Conservation (phyloP, 2,329 filamentous ascomycete species). For the Microdochium nivale region DNA sequence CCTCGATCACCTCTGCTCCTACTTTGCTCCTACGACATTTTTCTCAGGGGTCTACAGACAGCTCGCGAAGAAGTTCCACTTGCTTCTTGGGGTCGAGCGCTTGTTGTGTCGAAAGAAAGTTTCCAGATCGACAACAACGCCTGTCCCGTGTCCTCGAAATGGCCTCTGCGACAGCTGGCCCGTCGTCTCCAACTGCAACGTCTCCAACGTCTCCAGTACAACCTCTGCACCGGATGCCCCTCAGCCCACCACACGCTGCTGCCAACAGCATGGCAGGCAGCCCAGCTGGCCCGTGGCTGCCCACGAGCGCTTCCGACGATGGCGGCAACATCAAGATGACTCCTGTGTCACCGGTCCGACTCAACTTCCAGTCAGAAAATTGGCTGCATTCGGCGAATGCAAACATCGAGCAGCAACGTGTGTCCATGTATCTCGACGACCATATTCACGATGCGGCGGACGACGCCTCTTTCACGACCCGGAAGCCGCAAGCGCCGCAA, state of each 20-base stretch:
- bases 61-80: no score
- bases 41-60: no score
- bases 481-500: background rate
- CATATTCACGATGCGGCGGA: background rate
- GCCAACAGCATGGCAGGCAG: background rate
- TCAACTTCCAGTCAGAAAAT: constrained; percentile 44
- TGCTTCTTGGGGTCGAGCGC: background rate
- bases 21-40: no score
- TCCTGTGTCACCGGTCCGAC: constrained; percentile 46
- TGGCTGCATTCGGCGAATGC: constrained; percentile 44
- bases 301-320: constrained; percentile 6
- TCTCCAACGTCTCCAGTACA: constrained; percentile 15
- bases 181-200: constrained; percentile 12
- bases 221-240: constrained; percentile 17
- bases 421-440: background rate
- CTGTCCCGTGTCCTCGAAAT: constrained; percentile 11
- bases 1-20: no score
- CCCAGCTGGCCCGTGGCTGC: background rate
- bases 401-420: constrained; percentile 31
- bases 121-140: constrained; percentile 4
- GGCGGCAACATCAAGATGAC: constrained; percentile 37
- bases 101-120: background rate
- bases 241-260: constrained; percentile 3
- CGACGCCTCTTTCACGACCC: background rate
- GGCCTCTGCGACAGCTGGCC: constrained; percentile 18